Evolutionary conservation across 2,329 filamentous ascomycete species (phyloP).

Genomic region (Ceratocystis cubensis): DNA sequence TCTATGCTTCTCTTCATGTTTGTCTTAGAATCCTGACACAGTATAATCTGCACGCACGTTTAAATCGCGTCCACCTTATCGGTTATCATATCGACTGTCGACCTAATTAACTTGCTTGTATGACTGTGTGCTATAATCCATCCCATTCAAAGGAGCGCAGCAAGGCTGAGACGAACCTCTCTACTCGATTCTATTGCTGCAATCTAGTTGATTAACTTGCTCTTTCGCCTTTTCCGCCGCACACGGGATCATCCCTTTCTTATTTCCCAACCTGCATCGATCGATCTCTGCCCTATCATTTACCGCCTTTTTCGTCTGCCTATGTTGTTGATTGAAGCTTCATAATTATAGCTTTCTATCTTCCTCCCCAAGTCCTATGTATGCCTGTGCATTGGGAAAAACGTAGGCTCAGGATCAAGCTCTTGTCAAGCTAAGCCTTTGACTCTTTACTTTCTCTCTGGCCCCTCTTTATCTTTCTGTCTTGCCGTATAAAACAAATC

Average conservation of each 20-base stretch:
- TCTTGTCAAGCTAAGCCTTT: constrained; percentile 7
- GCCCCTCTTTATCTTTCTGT: not conserved
- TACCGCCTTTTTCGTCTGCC: not conserved
- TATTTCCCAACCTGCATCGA: not conserved
- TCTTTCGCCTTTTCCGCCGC: not conserved
- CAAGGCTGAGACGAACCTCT: too few relatives aligned
- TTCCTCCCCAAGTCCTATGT: not conserved
- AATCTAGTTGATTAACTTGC: not conserved
- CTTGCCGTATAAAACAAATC: not conserved
- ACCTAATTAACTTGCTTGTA: too few relatives aligned
- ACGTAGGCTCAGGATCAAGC: constrained; percentile 4
- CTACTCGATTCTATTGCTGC: too few relatives aligned
- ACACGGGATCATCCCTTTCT: not conserved
- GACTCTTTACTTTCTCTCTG: not conserved
- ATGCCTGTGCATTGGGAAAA: constrained; percentile 1
- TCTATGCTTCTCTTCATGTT: not conserved
- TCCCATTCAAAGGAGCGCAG: too few relatives aligned
- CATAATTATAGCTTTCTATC: not conserved
- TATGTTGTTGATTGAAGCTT: not conserved
- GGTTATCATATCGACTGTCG: not conserved
- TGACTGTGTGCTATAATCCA: too few relatives aligned
- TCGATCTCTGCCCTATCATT: not conserved
- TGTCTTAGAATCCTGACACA: not conserved
- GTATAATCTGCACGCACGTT: constrained; percentile 2
- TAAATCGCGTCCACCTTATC: not conserved